Percentiles rank a stretch among this genome's conserved stretches.
Conservation (phyloP, 169 alveolate species). For the Plasmodium knowlesi region DNA sequence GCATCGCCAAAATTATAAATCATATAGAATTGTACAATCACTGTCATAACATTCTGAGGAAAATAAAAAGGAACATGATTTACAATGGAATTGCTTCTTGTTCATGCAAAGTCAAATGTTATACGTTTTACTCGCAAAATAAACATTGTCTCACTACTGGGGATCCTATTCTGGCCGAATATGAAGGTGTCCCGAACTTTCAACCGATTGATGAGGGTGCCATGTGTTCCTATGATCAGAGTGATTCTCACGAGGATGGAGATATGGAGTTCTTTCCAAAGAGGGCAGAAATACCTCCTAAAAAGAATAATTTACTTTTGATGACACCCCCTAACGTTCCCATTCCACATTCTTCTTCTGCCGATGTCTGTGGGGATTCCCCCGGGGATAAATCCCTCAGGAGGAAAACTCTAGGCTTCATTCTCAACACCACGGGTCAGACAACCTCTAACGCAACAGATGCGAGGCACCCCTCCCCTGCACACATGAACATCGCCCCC, state of each 20-base stretch:
- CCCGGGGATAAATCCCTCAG: background rate
- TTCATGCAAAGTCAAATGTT: conserved; percentile 44
- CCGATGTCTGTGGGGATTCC: background rate
- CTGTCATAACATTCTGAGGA: conserved; percentile 60
- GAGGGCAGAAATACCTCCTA: background rate
- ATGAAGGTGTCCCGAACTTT: background rate
- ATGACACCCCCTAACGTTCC: background rate
- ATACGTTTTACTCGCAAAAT: conserved; percentile 45
- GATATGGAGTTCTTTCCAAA: background rate
- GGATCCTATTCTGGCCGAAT: background rate
- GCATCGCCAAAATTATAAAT: conserved; percentile 62
- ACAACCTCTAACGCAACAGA: background rate
- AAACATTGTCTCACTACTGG: conserved; percentile 1
- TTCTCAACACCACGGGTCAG: background rate
- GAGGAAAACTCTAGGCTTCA: background rate
- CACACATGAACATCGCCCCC: background rate
- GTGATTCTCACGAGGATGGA: background rate
- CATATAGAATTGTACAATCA: conserved; percentile 67
- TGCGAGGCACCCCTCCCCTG: background rate
- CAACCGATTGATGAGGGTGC: background rate
- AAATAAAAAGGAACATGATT: conserved; percentile 44
- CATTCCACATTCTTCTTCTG: background rate
- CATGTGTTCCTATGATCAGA: background rate
- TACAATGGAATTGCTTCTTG: conserved; percentile 47
- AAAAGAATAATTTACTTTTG: background rate